A percentile compares a stretch with the other conserved stretches of the same genome.
Conservation (phyloP, 192 early-diverging fungal genomes). For the Umbelopsis vinacea region DNA sequence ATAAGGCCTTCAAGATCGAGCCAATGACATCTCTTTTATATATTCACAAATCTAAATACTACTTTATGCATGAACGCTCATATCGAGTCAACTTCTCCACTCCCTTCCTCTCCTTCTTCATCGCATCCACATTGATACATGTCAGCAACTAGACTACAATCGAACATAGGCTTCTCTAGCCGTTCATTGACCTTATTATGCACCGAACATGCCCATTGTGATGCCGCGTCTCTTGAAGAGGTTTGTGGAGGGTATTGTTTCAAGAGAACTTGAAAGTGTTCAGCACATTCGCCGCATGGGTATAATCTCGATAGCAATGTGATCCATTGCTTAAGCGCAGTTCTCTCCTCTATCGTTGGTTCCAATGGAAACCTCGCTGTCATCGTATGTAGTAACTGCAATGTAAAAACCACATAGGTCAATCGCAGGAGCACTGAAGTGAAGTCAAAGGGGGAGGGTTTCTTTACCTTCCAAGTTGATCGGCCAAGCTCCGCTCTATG, state of each 20-base stretch:
- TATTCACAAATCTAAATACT: not conserved
- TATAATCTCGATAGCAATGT: constrained; percentile 85
- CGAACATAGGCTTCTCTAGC: constrained; percentile 78
- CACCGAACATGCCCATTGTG: constrained; percentile 86
- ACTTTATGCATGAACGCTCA: too few species aligned
- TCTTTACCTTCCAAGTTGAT: constrained; percentile 75
- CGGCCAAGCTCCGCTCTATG: constrained; percentile 86
- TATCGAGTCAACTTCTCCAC: not conserved
- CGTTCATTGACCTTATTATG: constrained; percentile 94
- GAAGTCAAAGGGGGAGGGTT: not conserved
- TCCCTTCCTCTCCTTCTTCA: constrained; percentile 30
- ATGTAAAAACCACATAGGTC: not conserved
- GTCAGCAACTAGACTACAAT: constrained; percentile 77
- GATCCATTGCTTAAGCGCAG: constrained; percentile 80
- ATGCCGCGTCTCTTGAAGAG: constrained; percentile 66
- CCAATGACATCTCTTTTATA: not conserved
- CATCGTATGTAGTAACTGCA: constrained; percentile 88
- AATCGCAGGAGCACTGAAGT: not conserved
- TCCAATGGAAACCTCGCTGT: constrained; percentile 82
- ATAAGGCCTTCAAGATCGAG: not conserved
- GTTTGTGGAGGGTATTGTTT: constrained; percentile 82
- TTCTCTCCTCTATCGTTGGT: constrained; percentile 76
- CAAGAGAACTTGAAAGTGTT: constrained; percentile 83
- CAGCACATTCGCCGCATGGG: constrained; percentile 96
- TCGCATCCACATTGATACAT: constrained; percentile 89